Conservation (phyloP, 306 rosid genomes). For the Glycine latifolia region DNA sequence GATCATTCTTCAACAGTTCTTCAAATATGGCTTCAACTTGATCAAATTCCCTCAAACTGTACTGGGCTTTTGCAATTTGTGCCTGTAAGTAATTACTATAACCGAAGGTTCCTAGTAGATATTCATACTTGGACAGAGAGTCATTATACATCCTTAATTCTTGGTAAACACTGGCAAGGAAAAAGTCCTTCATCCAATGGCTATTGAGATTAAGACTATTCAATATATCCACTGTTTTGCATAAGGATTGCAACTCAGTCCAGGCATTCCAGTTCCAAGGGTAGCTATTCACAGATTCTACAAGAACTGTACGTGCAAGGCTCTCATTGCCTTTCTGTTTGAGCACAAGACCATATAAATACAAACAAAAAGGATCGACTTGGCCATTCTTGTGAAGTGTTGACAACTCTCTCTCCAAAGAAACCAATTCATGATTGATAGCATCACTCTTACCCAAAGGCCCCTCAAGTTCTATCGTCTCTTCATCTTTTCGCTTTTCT, state of each 20-base stretch:
- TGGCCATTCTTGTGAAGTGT: conserved; percentile 74
- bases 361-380: conserved; percentile 84
- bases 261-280: conserved; percentile 99
- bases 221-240: conserved; percentile 73
- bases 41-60: conserved; percentile 91
- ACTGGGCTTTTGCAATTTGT: conserved; percentile 89
- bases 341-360: conserved; percentile 88
- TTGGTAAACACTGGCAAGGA: conserved; percentile 86
- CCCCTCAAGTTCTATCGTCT: conserved; percentile 91
- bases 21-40: conserved; percentile 94
- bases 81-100: conserved; percentile 89
- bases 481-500: conserved; percentile 97
- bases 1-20: conserved; percentile 89
- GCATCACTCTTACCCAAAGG: conserved; percentile 82
- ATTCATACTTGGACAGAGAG: conserved; percentile 68
- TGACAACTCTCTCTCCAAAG: conserved; percentile 87
- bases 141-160: conserved; percentile 90
- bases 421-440: conserved; percentile 75
- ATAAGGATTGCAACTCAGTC: conserved; percentile 88
- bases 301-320: conserved; percentile 81
- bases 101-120: conserved; percentile 74
- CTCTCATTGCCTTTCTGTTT: conserved; percentile 84
- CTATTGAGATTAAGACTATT: conserved; percentile 80
- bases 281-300: conserved; percentile 90
- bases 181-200: conserved; percentile 98